A percentile compares a stretch with the other conserved stretches of the same genome.
These are phyloP conservation scores for Fusarium sp. DNA, from an alignment of 2,329 filamentous ascomycete species.

Conservation along the genomic window DNA sequence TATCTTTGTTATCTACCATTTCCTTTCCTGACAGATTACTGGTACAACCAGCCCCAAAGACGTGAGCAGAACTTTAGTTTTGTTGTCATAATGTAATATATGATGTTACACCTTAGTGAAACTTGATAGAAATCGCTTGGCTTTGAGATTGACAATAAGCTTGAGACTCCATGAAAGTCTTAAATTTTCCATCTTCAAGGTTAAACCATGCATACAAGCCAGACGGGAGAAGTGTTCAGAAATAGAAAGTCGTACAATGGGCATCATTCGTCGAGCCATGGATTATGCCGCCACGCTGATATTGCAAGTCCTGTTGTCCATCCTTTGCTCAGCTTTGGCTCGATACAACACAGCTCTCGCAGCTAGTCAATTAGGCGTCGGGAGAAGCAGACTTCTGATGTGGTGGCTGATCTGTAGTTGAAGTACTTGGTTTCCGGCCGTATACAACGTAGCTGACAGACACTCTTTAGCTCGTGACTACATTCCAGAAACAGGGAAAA, in stretches of 20 bases:
- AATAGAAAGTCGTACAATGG: background rate
- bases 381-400: background rate
- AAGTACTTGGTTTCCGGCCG: conserved; percentile 5
- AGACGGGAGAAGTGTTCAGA: background rate
- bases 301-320: background rate
- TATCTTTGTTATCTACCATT: background rate
- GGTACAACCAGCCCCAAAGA: background rate
- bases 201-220: background rate
- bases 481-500: background rate
- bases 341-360: background rate
- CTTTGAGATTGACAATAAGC: too few species aligned
- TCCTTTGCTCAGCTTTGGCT: background rate
- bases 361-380: background rate
- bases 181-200: background rate
- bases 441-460: conserved; percentile 20
- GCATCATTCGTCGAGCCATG: background rate
- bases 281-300: too few species aligned
- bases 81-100: background rate
- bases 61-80: too few species aligned
- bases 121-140: background rate
- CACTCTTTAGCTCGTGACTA: background rate
- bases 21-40: background rate
- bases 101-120: background rate
- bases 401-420: background rate
- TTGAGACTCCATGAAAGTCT: background rate